A percentile compares a stretch with the other conserved stretches of the same genome.
Conservation (phyloP, 352 stramenopile species). For the Phytophthora boehmeriae region DNA sequence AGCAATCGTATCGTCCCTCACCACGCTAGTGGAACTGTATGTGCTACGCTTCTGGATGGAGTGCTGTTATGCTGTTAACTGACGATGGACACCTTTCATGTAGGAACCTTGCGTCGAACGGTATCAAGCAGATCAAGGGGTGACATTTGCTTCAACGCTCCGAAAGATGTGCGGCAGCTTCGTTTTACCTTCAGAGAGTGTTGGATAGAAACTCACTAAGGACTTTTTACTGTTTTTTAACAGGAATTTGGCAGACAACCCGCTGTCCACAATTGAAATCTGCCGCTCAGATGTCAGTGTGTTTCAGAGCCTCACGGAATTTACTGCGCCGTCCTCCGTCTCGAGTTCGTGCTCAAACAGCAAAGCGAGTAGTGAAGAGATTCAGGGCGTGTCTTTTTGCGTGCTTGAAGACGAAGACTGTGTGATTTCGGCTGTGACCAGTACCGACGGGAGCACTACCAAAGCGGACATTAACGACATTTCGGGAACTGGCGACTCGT, state of each 20-base stretch:
- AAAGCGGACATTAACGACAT: slow-evolving; percentile 25
- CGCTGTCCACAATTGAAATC: slow-evolving; percentile 53
- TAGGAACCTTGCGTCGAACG: slow-evolving; percentile 69
- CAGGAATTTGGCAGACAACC: slow-evolving; percentile 47
- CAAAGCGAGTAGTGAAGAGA: slow-evolving; percentile 26
- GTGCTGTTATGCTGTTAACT: background rate
- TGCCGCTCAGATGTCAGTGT: slow-evolving; percentile 49
- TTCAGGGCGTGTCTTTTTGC: slow-evolving; percentile 45
- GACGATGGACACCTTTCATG: slow-evolving; percentile 6
- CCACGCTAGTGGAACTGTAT: slow-evolving; percentile 60
- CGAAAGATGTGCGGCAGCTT: slow-evolving; percentile 32
- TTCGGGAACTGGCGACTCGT: slow-evolving; percentile 19
- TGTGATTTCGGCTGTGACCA: slow-evolving; percentile 9
- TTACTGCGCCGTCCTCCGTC: slow-evolving; percentile 40
- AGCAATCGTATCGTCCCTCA: slow-evolving; percentile 45
- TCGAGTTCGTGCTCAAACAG: slow-evolving; percentile 34
- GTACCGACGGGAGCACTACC: slow-evolving; percentile 13
- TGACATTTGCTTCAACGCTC: slow-evolving; percentile 61
- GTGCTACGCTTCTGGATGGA: slow-evolving; percentile 9
- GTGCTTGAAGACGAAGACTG: slow-evolving; percentile 39
- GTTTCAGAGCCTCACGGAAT: slow-evolving; percentile 36
- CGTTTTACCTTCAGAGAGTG: slow-evolving; percentile 7
- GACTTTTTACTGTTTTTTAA: slow-evolving; percentile 1
- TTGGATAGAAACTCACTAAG: background rate
- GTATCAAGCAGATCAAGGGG: slow-evolving; percentile 51